These are phyloP conservation scores for Globisporangium middletonii DNA, from an alignment of 352 stramenopile genomes.

Conservation along the genomic window DNA sequence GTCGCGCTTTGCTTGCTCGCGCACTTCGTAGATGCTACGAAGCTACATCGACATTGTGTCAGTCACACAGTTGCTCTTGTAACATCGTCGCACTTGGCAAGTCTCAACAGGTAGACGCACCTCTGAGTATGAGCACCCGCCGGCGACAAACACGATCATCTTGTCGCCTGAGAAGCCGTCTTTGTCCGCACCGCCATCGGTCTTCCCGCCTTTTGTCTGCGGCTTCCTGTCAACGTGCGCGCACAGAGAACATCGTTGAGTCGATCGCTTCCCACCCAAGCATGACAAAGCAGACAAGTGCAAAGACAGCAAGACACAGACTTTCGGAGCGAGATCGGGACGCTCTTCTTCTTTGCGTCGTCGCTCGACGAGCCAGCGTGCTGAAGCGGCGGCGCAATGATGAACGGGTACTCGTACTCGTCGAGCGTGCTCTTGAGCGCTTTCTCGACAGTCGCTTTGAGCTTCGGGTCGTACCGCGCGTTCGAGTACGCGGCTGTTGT, in stretches of 20 bases:
- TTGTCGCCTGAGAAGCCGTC: slow-evolving; percentile 76
- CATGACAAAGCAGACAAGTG: neutral
- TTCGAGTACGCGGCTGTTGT: slow-evolving; percentile 71
- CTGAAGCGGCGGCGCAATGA: slow-evolving; percentile 65
- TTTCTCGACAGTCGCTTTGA: slow-evolving; percentile 56
- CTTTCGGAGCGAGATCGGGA: slow-evolving; percentile 68
- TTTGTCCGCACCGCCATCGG: slow-evolving; percentile 27
- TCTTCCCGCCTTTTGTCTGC: slow-evolving; percentile 18
- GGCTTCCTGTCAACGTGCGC: slow-evolving; percentile 26
- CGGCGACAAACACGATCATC: slow-evolving; percentile 94
- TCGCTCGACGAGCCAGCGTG: slow-evolving; percentile 18
- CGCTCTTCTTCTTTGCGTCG: slow-evolving; percentile 48
- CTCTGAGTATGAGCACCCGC: slow-evolving; percentile 93
- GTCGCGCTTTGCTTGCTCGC: slow-evolving; percentile 58
- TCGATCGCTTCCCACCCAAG: neutral
- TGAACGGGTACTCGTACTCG: slow-evolving; percentile 72
- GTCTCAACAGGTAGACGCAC: slow-evolving; percentile 24
- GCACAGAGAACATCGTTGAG: neutral
- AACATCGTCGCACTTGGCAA: too few species aligned
- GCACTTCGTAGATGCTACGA: slow-evolving; percentile 77
- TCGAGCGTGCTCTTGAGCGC: slow-evolving; percentile 59
- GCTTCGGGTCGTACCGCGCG: slow-evolving; percentile 64
- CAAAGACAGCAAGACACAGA: slow-evolving; percentile 19
- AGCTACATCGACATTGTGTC: slow-evolving; percentile 24
- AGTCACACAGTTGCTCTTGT: too few species aligned